Base-by-base conservation (phyloP, 2,329 filamentous ascomycete species). In the Cladosporium sp. region DNA sequence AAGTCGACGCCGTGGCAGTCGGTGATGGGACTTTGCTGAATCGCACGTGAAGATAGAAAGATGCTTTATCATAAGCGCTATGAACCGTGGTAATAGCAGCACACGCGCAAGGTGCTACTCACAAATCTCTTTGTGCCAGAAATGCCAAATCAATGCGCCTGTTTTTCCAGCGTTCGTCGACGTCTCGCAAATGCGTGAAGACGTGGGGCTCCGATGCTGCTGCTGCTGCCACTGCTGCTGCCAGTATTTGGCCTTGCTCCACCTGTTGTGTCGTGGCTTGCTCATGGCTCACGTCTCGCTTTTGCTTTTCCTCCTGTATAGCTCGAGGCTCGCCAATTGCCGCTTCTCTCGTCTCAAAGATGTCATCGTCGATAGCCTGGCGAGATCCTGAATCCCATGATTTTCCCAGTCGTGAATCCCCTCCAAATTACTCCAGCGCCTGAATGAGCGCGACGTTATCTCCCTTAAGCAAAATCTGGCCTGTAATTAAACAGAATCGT, bases 381-480 rank as follows among this genome's bases (percentile, higher is more conserved):
- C 22, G 5, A 9, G 22, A 27, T 4, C 22, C 5, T 9, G 22
- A 27, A 9, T 5, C 22, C 22, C 22, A 27, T 4, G 4, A 27
- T 27, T 27, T 27, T 27, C 22, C 9, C 22, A 27, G 9, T 27
- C 22, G 22, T 7, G 7, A 15, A 35, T 15, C n/a, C 13, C 32
- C 32, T 35, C n/a, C 13, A 11, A n/a, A 16, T 30, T 50, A 58
- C 42, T 53, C 54, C 52, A 61, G 43, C 25, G 56, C 56, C 67
- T 72, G 88, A 59, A 93, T 91, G 59, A 94, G 74, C 29, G 87
- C 88, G 43, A 94, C 87, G 63, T 92, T 93, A 73, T 93, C 88
- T 60, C 88, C 88, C 73, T 93, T 93, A 58, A 94, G 78, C 57
- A 94, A 72, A 56, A 94, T 91, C 72, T 91, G 88, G 53, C 87